Percentiles rank a stretch among this genome's conserved stretches.
phyloP scores from a whole-genome alignment of 805 yeast genomes.

The Candida odintsovae region DNA sequence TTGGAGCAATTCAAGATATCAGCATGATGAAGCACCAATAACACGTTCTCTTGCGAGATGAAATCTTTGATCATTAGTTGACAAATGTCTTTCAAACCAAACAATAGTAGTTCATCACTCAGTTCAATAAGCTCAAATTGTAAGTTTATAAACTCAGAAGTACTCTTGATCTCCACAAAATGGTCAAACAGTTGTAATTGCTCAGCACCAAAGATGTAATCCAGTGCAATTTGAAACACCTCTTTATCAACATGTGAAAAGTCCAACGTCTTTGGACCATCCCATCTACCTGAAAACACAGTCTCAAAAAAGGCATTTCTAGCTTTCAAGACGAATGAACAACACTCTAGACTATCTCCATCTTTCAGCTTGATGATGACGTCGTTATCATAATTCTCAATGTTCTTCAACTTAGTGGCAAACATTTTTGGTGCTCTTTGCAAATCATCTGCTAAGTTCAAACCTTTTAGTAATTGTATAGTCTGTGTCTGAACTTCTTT shows the following conservation, averaged over 20 bases:
- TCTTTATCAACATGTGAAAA: constrained; percentile 36
- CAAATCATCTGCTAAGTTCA: constrained; percentile 13
- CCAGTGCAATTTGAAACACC: constrained; percentile 45
- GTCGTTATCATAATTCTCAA: constrained; percentile 27
- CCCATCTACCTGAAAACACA: constrained; percentile 53
- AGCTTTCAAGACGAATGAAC: constrained; percentile 45
- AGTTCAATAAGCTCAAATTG: constrained; percentile 54
- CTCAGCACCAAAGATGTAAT: constrained; percentile 51
- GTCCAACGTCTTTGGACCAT: constrained; percentile 24
- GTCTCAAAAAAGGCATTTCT: constrained; percentile 63
- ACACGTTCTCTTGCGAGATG: constrained; percentile 54
- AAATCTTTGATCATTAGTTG: constrained; percentile 56
- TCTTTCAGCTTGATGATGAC: constrained; percentile 41
- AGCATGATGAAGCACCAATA: constrained; percentile 49
- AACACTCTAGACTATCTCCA: constrained; percentile 36
- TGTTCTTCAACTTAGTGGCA: constrained; percentile 3
- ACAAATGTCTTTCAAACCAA: constrained; percentile 52
- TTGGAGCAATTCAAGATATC: constrained; percentile 44
- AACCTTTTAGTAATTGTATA: constrained; percentile 3
- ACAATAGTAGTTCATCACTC: constrained; percentile 58
- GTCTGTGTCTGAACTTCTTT: constrained; percentile 8
- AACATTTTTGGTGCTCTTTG: constrained; percentile 6
- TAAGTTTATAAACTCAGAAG: constrained; percentile 41
- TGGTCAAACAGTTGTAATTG: constrained; percentile 33
- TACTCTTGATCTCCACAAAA: constrained; percentile 21